phyloP scores from a whole-genome alignment of 768 basidiomycete species.

The Trametes meyenii region DNA sequence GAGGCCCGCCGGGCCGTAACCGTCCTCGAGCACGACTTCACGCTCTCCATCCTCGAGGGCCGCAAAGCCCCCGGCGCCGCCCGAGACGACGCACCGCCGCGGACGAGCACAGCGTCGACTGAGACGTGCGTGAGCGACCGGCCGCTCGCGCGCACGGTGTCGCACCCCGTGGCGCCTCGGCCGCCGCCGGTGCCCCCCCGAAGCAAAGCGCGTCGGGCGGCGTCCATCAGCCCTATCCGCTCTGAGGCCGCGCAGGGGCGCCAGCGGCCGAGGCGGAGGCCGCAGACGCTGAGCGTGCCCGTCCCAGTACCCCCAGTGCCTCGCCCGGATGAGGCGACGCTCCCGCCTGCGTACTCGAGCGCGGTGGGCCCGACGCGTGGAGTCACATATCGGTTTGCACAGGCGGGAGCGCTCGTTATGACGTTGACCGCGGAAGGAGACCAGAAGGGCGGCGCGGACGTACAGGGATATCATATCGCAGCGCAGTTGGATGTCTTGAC shows the following conservation, averaged over 20 bases:
- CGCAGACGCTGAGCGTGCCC: constrained; percentile 2
- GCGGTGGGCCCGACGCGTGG: constrained; percentile 16
- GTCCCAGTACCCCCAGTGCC: background rate
- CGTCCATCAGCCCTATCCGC: constrained; percentile 8
- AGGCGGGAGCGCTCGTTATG: constrained; percentile 29
- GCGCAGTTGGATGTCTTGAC: constrained; percentile 31
- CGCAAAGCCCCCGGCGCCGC: background rate
- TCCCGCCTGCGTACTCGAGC: constrained; percentile 27
- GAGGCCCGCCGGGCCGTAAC: background rate
- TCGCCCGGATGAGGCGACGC: constrained; percentile 1
- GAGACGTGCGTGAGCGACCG: constrained; percentile 3
- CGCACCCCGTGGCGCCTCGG: background rate
- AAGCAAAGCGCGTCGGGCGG: constrained; percentile 4
- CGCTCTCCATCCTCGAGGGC: constrained; percentile 16
- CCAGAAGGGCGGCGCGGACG: background rate
- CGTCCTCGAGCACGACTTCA: constrained; percentile 5
- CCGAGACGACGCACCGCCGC: background rate
- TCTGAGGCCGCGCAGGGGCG: constrained; percentile 5
- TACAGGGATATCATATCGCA: constrained; percentile 25
- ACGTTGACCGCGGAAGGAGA: constrained; percentile 12
- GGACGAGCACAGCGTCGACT: constrained; percentile 4
- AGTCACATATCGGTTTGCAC: constrained; percentile 26
- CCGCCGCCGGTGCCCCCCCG: constrained; percentile 2
- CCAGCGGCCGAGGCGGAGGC: background rate
- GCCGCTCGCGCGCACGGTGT: background rate